Percentiles rank a stretch among this genome's conserved stretches.
Evolutionary conservation across 768 basidiomycete genomes (phyloP).

Genomic region (Rhodosporidiobolus odoratus): DNA sequence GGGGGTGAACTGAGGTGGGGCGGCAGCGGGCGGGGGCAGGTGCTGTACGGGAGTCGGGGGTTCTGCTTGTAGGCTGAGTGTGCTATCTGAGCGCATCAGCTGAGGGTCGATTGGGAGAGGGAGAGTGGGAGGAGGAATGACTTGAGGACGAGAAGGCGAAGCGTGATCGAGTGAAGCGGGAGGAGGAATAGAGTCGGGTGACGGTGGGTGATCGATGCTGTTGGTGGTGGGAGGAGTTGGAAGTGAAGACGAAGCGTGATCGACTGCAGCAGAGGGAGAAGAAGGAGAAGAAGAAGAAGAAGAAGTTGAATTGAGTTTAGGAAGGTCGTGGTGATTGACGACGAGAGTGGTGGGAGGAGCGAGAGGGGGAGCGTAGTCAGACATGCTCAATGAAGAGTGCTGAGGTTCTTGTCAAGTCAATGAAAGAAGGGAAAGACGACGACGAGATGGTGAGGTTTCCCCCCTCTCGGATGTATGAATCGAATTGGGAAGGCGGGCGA

Average conservation of each 20-base stretch:
- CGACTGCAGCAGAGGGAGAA: too few species aligned
- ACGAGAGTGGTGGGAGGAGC: neutral
- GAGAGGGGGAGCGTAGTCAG: neutral
- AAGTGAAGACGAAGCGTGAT: neutral
- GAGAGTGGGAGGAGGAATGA: conserved; percentile 5
- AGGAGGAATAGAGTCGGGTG: neutral
- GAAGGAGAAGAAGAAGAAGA: too few species aligned
- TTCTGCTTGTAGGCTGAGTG: conserved; percentile 17
- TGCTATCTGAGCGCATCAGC: conserved; percentile 11
- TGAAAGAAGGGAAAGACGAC: neutral
- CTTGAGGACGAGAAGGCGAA: conserved; percentile 7
- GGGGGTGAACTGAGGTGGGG: neutral
- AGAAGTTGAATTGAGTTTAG: neutral
- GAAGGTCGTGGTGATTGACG: neutral
- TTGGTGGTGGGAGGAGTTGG: conserved; percentile 17
- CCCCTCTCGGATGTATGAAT: too few species aligned
- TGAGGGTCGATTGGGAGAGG: conserved; percentile 1
- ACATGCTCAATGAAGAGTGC: conserved; percentile 2
- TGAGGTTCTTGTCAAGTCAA: neutral
- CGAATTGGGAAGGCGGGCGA: too few species aligned
- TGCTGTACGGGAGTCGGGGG: conserved; percentile 22
- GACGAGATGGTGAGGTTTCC: neutral
- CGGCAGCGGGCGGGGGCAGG: neutral
- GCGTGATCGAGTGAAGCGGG: neutral
- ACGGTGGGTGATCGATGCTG: neutral